phyloP scores from a whole-genome alignment of 257 asterid species.

The Cordia subcordata region DNA sequence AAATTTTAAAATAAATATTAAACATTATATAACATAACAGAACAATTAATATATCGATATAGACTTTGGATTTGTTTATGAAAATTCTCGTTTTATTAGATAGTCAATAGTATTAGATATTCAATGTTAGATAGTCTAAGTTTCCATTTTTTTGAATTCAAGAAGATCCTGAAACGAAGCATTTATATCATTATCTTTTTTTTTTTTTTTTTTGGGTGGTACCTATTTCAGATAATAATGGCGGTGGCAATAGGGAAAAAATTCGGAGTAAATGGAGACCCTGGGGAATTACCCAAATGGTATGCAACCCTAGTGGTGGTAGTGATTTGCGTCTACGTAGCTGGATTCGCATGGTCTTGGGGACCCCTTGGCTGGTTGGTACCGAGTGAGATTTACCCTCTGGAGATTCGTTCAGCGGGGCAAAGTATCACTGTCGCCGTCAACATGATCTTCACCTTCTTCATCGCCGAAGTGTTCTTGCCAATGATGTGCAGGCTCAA shows the following conservation, averaged over 20 bases:
- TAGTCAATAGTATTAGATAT: too few relatives aligned
- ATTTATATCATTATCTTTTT: too few relatives aligned
- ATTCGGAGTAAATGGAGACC: constrained; percentile 52
- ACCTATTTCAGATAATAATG: constrained; percentile 30
- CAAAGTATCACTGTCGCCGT: constrained; percentile 59
- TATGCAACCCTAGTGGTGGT: constrained; percentile 47
- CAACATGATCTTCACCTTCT: constrained; percentile 61
- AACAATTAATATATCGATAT: too few relatives aligned
- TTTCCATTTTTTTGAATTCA: not conserved
- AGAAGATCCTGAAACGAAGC: too few relatives aligned
- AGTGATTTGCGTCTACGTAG: constrained; percentile 65
- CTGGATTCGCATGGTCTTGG: constrained; percentile 87
- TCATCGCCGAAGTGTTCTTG: constrained; percentile 54
- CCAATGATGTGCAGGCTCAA: constrained; percentile 54
- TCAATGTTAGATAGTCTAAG: too few relatives aligned
- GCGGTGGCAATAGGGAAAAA: constrained; percentile 42
- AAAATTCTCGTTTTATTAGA: too few relatives aligned
- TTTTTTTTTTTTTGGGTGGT: not conserved
- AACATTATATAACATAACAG: too few relatives aligned
- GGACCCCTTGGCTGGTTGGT: constrained; percentile 85
- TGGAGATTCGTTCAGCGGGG: constrained; percentile 74
- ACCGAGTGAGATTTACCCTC: constrained; percentile 74
- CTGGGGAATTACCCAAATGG: constrained; percentile 48
- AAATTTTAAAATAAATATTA: too few relatives aligned
- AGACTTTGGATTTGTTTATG: too few relatives aligned